Percentiles rank a stretch among this genome's conserved stretches.
Conservation (phyloP, 805 yeast species). For the Schizosaccharomyces octosporus region DNA sequence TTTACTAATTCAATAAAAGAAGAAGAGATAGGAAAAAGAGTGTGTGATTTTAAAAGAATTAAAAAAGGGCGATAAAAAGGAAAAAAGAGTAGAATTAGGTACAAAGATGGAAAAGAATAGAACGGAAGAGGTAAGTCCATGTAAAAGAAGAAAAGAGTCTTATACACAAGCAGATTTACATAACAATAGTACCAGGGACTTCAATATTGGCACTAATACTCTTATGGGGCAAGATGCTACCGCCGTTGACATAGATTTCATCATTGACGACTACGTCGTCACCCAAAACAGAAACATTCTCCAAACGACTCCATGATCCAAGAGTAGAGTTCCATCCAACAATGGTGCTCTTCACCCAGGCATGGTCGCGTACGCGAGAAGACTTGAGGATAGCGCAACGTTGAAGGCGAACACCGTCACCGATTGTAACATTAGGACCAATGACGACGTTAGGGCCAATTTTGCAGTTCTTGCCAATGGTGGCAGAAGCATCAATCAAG, state of each 20-base stretch:
- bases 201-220: conserved; percentile 88
- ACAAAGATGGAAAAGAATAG: not conserved
- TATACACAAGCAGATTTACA: conserved; percentile 24
- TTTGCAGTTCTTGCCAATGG: conserved; percentile 73
- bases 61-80: not conserved
- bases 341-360: conserved; percentile 90
- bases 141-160: not conserved
- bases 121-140: not conserved
- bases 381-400: conserved; percentile 80
- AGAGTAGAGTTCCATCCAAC: conserved; percentile 98
- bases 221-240: conserved; percentile 96
- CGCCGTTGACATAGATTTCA: conserved; percentile 97
- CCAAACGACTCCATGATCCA: conserved; percentile 97
- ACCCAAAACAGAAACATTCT: conserved; percentile 92
- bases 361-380: conserved; percentile 86
- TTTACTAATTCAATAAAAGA: not conserved
- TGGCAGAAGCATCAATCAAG: conserved; percentile 82
- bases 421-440: conserved; percentile 87
- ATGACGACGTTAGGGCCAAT: conserved; percentile 95
- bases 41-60: not conserved
- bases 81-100: not conserved
- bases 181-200: conserved; percentile 77
- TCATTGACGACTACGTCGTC: conserved; percentile 97
- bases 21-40: not conserved
- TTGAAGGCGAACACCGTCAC: conserved; percentile 96